Base-by-base conservation (phyloP, 129 eudicot genomes). In the Helianthus tuberosus region DNA sequence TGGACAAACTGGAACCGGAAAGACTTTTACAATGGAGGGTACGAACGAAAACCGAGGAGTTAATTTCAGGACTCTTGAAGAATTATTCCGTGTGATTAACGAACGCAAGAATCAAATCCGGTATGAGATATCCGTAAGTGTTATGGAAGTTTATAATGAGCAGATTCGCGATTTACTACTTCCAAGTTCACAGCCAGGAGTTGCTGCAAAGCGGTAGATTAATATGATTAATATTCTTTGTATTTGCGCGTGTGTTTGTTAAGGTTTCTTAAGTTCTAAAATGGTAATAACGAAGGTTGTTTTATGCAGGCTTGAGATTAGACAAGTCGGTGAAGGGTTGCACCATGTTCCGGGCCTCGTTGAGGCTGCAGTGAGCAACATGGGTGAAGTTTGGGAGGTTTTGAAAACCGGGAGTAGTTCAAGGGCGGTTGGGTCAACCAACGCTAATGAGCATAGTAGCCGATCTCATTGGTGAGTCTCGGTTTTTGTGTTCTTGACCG, bases 21-120 rank as follows among this genome's bases (percentile, higher is more conserved):
- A 93, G 60, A 93, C 98, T 27, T 93, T 86, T 75, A 93, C 98
- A 7, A 93, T 93, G 98, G 98, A 93, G 71, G 98, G 98, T 10
- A 90, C 96, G 44, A 77, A 93, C 6, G 97, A 80, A 67, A 81
- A 84, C 23, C 98, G 98, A 64, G 98, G 98, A 46, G 97, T 93
- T 66, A 93, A 93, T 73, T 93, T 86, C 55, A 73, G 98, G 84
- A 93, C 98, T 50, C 96, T 90, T 59, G 93, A 85, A 51, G 86
- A 88, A 78, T 64, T 93, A 20, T 93, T 93, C 69, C 86, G 79
- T 67, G 89, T 93, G 70, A 90, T 93, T 32, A 83, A 82, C 65
- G 93, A 90, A 74, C 85, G 98, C 52, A 85, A 86, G 79, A 79
- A 77, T 66, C 87, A 83, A 69, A 74, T 88, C 43, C 81, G 61